Evolutionary conservation across 805 yeast species (phyloP).

Genomic region (Kodamaea restingae): DNA sequence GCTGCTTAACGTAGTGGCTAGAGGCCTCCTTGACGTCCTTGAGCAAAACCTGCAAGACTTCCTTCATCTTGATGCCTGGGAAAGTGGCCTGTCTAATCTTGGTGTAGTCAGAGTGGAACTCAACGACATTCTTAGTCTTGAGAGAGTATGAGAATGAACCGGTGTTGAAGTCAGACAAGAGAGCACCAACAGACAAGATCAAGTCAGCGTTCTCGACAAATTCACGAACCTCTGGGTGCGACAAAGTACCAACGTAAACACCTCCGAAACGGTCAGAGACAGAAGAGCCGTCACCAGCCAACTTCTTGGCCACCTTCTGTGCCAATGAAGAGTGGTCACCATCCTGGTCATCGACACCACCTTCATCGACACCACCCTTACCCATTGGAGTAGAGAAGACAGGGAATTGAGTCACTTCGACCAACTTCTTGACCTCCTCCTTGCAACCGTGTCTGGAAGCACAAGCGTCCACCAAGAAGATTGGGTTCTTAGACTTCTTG

Average conservation of each 20-base stretch:
- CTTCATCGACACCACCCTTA: slow-evolving; percentile 24
- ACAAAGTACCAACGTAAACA: slow-evolving; percentile 27
- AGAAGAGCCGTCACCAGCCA: slow-evolving; percentile 4
- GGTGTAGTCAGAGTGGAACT: slow-evolving; percentile 32
- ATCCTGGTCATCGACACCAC: slow-evolving; percentile 8
- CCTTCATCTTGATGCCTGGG: slow-evolving; percentile 31
- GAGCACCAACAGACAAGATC: slow-evolving; percentile 26
- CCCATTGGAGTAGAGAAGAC: slow-evolving; percentile 31
- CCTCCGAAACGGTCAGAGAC: slow-evolving; percentile 20
- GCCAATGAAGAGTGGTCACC: slow-evolving; percentile 16
- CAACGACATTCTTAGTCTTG: slow-evolving; percentile 29
- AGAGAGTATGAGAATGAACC: slow-evolving; percentile 30
- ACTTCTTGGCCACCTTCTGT: slow-evolving; percentile 8
- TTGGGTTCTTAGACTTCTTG: slow-evolving; percentile 22
- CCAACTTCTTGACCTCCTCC: slow-evolving; percentile 22
- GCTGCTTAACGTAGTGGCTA: slow-evolving; percentile 15
- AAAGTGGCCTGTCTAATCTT: slow-evolving; percentile 28
- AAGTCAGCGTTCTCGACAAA: slow-evolving; percentile 26
- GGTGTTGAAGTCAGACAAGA: slow-evolving; percentile 30
- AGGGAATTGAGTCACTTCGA: slow-evolving; percentile 24
- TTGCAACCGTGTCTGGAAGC: slow-evolving; percentile 26
- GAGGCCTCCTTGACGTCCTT: slow-evolving; percentile 11
- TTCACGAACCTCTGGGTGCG: slow-evolving; percentile 24
- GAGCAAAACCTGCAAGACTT: slow-evolving; percentile 21
- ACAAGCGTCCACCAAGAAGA: slow-evolving; percentile 30